Base-by-base conservation (phyloP, 2,329 filamentous ascomycete species). In the Neonectria magnoliae region DNA sequence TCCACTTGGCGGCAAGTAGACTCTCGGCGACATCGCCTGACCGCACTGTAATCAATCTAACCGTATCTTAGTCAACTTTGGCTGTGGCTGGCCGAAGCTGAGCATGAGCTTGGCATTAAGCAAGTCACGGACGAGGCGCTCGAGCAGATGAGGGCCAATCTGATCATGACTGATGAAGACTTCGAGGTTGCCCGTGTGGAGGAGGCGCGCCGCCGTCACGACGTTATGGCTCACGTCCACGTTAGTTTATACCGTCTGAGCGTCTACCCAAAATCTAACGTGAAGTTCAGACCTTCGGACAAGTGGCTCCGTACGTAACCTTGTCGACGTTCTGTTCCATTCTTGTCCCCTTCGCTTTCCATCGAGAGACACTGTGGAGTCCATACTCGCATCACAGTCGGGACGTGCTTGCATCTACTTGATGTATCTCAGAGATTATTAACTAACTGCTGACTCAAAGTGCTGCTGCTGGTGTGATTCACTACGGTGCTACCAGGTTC, bases 401-500 rank as follows among this genome's bases (percentile, higher is more conserved):
- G 20, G 20, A 27, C 18, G 22, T 29, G 33, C 25, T 20, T 18
- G n/a, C 9, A 33, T n/a, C 45, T 6, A 4, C 63, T 68, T 14
- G 14, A 6, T 16, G 6, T 36, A 13, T 36, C 11, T 36, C 2
- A 14, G 33, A 36, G 33, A 36, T 13, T 36, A 13, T 36, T 5
- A 36, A 36, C 33, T 36, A 14, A 36, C 33, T 36, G 33, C 13
- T 6, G n/a, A 36, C 33, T 16, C 13, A 5, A 14, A 36, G 33
- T 36, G 90, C 88, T 36, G 93, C 93, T 10, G 92, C 91, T 14
- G 92, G 92, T 36, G 92, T 96, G 71, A 95, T 97, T 65, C 94
- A 97, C 78, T 89, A 86, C 78, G 91, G 90, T 10, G 61, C 61
- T 5, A 67, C 61, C 4, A 55, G 48, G 22, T 62, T 14, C 13